Evolutionary conservation across 1,284 basidiomycete genomes (phyloP), one percentile per base, ranked within the genome.

Genomic region (Microbotryum scabiosae): DNA sequence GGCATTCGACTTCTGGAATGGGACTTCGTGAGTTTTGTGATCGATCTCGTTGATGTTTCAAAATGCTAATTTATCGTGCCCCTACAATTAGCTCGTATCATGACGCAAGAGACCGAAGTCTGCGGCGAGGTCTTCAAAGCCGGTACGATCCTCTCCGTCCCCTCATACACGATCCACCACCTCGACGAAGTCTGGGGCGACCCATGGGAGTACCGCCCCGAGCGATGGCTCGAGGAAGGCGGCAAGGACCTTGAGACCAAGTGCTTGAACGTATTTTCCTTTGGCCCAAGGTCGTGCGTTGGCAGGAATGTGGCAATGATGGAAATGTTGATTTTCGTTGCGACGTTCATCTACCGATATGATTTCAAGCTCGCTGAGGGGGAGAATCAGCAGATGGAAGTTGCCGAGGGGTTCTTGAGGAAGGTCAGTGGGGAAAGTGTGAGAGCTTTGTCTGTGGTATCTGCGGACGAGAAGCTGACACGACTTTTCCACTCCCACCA

Each of bases 181-280:
- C 82, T 88, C 71, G 71, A 74, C 56, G 72, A 70, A 1, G 79
- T 85, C 5, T 93, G 88, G 86, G 89, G 90, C 18, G 89, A 92
- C 70, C 78, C 80, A 20, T 59, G 59, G 10, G 64, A 55, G 43
- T 69, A 61, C 63, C 64, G 71, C 44, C 87, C 86, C 0, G 88
- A 90, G 71, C 79, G 89, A 25, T 91, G 87, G 87, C 82, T 89
- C 63, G 86, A 88, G 70, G 75, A 78, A 47, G 83, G 85, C 67
- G 74, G 78, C 63, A 78, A 77, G 25, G 75, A 75, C 20, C 81
- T 87, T 28, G 82, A 85, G 70, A 41, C 36, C 36, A 84, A 81
- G 74, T 79, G 82, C 1, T 88, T 88, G 72, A 89, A 88, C 69
- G 51, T 65, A 16, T 89, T 88, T 72, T 86, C 84, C 1, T 73